Evolutionary conservation across 371 early-diverging fungal species (phyloP), one percentile per base, ranked within the genome.

Genomic region (Zychaea mexicana): DNA sequence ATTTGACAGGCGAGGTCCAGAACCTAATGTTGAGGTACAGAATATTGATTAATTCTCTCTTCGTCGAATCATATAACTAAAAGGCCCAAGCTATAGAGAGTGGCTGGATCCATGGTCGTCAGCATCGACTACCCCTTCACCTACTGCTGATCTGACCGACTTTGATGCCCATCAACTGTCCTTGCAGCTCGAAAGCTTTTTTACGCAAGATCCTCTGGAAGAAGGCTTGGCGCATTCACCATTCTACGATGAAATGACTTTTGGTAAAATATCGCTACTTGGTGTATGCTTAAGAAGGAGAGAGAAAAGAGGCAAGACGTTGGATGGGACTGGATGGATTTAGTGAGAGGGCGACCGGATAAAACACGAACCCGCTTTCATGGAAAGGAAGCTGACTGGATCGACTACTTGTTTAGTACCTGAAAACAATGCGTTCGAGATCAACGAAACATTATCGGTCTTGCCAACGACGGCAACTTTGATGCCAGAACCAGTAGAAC

Each of bases 181-280:
- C 2, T 61, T 78, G 9, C 74, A 73, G n/a, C 62, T 79, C n/a
- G 70, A 74, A 53, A 68, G 70, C 39, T 49, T 80, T n/a, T 73
- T 80, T 57, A 74, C 75, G 27, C 75, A 75, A 68, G 71, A 71
- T 47, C 69, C 69, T 27, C 60, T 55, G 36, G 33, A 54, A 6
- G 52, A 52, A 10, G 46, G 46, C 1, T 6, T n/a, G 9, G 26
- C 33, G 36, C 59, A 66, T 21, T 53, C 73, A 3, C 59, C 63
- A 2, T 72, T 77, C 9, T 81, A 81, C 56, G 81, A 81, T 57
- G 81, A 81, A 61, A 54, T 81, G 28, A 67, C 76, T 38, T 81
- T 76, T 76, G 78, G 81, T 80, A 77, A 63, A 62, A 28, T 0
- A 13, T 31, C 7, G 9, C 6, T 0, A 7, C 2, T 28, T 57